Evolutionary conservation across 2,329 filamentous ascomycete genomes (phyloP).

Genomic region (Dactylellina cionopaga): DNA sequence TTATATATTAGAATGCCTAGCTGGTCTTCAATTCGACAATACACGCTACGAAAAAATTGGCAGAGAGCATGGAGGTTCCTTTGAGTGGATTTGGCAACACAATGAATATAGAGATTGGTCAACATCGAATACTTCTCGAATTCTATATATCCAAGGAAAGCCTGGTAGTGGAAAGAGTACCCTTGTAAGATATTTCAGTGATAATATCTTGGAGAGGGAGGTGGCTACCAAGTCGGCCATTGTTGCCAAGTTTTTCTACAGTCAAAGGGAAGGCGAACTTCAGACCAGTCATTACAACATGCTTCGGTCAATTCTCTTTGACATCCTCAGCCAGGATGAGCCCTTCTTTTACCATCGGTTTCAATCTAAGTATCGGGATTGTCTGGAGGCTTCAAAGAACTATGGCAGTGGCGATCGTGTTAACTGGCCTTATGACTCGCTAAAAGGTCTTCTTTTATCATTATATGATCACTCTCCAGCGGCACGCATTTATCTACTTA

Average conservation of each 20-base stretch:
- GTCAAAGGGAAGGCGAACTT: slow-evolving; percentile 19
- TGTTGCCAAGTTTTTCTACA: slow-evolving; percentile 51
- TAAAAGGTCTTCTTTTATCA: neutral
- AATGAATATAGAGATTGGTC: neutral
- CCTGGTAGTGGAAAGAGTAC: slow-evolving; percentile 54
- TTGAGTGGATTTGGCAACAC: neutral
- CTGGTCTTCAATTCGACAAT: neutral
- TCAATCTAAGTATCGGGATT: slow-evolving; percentile 3
- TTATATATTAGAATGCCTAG: neutral
- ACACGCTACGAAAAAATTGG: slow-evolving; percentile 1
- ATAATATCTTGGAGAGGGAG: neutral
- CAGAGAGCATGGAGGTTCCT: neutral
- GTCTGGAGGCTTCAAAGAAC: neutral
- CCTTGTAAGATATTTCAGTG: slow-evolving; percentile 19
- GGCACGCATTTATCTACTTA: slow-evolving; percentile 19
- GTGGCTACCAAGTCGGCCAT: neutral
- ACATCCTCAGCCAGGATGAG: slow-evolving; percentile 28
- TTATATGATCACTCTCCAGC: neutral
- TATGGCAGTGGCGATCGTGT: neutral
- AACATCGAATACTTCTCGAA: neutral
- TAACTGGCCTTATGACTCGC: slow-evolving; percentile 14
- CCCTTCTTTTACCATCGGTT: slow-evolving; percentile 19
- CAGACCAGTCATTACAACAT: slow-evolving; percentile 44
- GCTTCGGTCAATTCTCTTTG: slow-evolving; percentile 47
- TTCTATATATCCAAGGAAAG: slow-evolving; percentile 47